phyloP scores from a whole-genome alignment of 129 eudicot genomes.

The Tagetes erecta region DNA sequence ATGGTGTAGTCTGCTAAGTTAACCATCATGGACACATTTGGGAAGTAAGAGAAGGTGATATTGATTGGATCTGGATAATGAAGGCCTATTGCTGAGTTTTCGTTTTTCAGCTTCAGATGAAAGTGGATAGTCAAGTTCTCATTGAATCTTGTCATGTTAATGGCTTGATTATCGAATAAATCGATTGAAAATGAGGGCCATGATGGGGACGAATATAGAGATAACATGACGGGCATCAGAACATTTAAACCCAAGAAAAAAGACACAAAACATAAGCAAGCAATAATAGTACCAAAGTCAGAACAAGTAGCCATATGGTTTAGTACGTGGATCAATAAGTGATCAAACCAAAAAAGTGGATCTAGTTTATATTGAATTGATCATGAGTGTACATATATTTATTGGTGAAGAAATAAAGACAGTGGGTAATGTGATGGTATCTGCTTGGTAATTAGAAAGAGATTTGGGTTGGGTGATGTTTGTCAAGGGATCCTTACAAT shows the following conservation, averaged over 20 bases:
- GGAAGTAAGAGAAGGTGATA: constrained; percentile 35
- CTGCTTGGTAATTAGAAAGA: too few species aligned
- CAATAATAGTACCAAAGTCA: background rate
- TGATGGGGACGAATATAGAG: constrained; percentile 7
- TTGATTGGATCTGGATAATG: constrained; percentile 32
- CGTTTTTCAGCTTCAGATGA: constrained; percentile 24
- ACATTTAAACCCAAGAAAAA: background rate
- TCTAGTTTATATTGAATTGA: too few species aligned
- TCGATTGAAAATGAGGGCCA: constrained; percentile 25
- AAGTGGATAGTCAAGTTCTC: constrained; percentile 19
- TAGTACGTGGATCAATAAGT: too few species aligned
- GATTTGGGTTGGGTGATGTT: too few species aligned
- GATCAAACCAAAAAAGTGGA: background rate
- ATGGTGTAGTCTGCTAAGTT: constrained; percentile 18
- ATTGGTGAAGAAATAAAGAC: too few species aligned
- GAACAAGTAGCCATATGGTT: background rate
- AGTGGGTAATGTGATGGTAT: too few species aligned
- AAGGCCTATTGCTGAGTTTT: constrained; percentile 24
- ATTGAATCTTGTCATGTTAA: constrained; percentile 10
- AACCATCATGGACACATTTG: constrained; percentile 31
- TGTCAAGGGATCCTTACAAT: background rate
- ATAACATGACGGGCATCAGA: constrained; percentile 15
- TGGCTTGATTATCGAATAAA: constrained; percentile 25
- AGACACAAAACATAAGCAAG: background rate
- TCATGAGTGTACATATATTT: too few species aligned